Evolutionary conservation across 2,329 filamentous ascomycete genomes (phyloP).

Genomic region (Furcasterigmium sp.): DNA sequence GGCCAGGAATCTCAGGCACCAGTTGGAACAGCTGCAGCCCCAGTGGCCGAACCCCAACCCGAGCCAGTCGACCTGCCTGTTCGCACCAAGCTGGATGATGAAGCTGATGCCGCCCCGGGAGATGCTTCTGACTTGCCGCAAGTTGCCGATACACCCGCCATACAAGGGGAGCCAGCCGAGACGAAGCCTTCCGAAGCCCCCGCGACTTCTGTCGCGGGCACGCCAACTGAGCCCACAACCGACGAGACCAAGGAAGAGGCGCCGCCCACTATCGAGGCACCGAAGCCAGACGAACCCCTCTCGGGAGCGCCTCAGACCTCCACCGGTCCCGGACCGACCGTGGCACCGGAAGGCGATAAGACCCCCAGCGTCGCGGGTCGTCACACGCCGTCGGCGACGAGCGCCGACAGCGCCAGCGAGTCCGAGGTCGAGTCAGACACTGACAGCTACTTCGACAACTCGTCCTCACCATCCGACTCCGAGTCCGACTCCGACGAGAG

Average conservation of each 20-base stretch:
- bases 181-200: conserved; percentile 1
- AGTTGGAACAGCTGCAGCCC: not conserved
- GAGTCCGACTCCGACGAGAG: conserved; percentile 5
- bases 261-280: not conserved
- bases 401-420: not conserved
- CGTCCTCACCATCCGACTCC: conserved; percentile 2
- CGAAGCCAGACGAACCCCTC: conserved; percentile 8
- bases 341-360: too few species aligned
- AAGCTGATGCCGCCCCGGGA: not conserved
- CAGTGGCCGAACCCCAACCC: conserved; percentile 1
- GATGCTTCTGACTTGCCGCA: not conserved
- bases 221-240: not conserved
- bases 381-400: too few species aligned
- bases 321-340: too few species aligned
- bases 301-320: too few species aligned
- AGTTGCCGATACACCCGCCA: too few species aligned
- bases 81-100: not conserved
- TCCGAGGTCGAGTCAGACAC: conserved; percentile 3
- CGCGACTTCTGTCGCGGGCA: not conserved
- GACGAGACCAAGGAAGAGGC: not conserved
- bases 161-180: too few species aligned
- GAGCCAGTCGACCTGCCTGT: not conserved
- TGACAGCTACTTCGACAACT: conserved; percentile 3
- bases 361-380: too few species aligned
- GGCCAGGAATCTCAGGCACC: not conserved